phyloP scores from a whole-genome alignment of 495 filamentous ascomycete genomes.

The Peziza echinospora region DNA sequence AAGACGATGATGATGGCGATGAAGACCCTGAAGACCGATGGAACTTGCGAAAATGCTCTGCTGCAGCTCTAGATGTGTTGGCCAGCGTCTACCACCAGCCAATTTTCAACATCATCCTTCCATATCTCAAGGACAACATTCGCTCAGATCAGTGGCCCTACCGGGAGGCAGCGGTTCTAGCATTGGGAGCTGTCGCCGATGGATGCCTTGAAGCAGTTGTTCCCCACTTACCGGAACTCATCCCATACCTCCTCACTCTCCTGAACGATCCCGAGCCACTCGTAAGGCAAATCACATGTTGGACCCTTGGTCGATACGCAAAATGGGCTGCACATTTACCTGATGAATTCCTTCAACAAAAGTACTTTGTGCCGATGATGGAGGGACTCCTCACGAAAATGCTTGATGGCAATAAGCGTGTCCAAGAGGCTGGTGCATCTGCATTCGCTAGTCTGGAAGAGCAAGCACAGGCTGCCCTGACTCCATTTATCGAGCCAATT shows the following conservation, averaged over 20 bases:
- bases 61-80: constrained; percentile 84
- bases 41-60: constrained; percentile 94
- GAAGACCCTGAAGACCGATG: constrained; percentile 79
- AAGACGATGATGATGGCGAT: constrained; percentile 26
- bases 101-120: constrained; percentile 78
- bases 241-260: constrained; percentile 74
- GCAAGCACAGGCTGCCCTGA: constrained; percentile 58
- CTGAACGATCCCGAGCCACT: constrained; percentile 71
- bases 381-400: constrained; percentile 84
- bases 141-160: constrained; percentile 77
- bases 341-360: constrained; percentile 40
- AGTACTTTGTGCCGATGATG: constrained; percentile 92
- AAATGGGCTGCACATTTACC: constrained; percentile 67
- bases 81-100: constrained; percentile 69
- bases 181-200: constrained; percentile 83
- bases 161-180: constrained; percentile 84
- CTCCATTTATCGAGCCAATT: constrained; percentile 73
- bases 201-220: constrained; percentile 79
- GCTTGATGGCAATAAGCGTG: constrained; percentile 92
- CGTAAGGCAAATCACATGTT: constrained; percentile 95
- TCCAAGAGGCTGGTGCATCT: constrained; percentile 88
- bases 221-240: constrained; percentile 75
- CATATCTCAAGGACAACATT: constrained; percentile 78
- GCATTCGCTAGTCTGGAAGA: constrained; percentile 94
- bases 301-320: constrained; percentile 88